Conservation (phyloP, 140 eudicot species). For the Eryngium alpinum region DNA sequence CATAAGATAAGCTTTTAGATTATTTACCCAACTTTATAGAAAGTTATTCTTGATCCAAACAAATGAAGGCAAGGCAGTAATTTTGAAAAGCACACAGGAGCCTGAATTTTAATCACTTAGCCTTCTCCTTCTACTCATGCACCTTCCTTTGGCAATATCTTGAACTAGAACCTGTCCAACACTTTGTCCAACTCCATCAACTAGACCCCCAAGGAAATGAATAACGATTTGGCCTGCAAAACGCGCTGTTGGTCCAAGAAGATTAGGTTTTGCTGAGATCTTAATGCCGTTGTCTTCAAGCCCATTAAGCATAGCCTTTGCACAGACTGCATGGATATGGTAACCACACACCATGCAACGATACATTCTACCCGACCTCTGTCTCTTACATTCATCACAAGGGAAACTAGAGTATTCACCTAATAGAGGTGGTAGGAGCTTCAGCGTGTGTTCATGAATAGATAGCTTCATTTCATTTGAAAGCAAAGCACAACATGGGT, state of each 20-base stretch:
- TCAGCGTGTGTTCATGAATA: conserved; percentile 47
- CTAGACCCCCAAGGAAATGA: conserved; percentile 62
- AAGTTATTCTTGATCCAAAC: not conserved
- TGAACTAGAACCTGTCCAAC: conserved; percentile 64
- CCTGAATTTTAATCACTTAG: not conserved
- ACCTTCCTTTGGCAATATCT: conserved; percentile 41
- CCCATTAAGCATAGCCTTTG: conserved; percentile 66
- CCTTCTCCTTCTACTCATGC: conserved; percentile 21
- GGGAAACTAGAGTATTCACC: not conserved
- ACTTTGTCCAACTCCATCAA: conserved; percentile 80
- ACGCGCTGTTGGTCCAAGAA: conserved; percentile 58
- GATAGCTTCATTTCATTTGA: conserved; percentile 50
- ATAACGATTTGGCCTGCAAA: conserved; percentile 65
- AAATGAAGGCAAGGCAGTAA: not conserved
- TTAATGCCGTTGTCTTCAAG: conserved; percentile 49
- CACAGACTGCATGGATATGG: conserved; percentile 81
- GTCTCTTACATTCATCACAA: conserved; percentile 65
- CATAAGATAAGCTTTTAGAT: not conserved
- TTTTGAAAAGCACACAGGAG: not conserved
- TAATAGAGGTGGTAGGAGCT: conserved; percentile 39
- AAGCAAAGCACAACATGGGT: conserved; percentile 86
- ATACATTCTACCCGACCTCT: conserved; percentile 60
- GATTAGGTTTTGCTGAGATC: conserved; percentile 33
- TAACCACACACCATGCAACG: conserved; percentile 63
- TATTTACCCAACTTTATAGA: not conserved